These are phyloP conservation scores for Sphaceloma murrayae DNA, from an alignment of 2,329 filamentous ascomycete genomes.

Conservation along the genomic window DNA sequence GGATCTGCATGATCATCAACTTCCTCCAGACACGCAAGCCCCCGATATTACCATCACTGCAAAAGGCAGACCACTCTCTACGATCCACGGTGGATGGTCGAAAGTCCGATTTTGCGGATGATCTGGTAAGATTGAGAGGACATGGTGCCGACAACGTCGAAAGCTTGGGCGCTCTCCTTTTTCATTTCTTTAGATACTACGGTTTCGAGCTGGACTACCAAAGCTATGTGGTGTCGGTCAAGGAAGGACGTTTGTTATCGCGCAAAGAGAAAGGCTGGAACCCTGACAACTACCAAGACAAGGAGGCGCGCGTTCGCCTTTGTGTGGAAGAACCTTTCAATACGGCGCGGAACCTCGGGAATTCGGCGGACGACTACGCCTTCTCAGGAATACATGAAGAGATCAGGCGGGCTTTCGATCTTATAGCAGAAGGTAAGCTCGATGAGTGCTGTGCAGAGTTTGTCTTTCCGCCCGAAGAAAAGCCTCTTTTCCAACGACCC, in stretches of 20 bases:
- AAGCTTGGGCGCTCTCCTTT: slow-evolving; percentile 74
- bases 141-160: slow-evolving; percentile 75
- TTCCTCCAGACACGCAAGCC: slow-evolving; percentile 83
- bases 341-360: slow-evolving; percentile 75
- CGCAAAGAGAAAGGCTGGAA: slow-evolving; percentile 88
- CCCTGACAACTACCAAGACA: slow-evolving; percentile 39
- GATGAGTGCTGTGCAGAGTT: slow-evolving; percentile 80
- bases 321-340: slow-evolving; percentile 98
- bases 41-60: slow-evolving; percentile 75
- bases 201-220: slow-evolving; percentile 89
- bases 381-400: slow-evolving; percentile 87
- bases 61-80: slow-evolving; percentile 59
- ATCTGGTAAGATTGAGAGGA: slow-evolving; percentile 62
- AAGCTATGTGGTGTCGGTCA: slow-evolving; percentile 72
- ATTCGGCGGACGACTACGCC: slow-evolving; percentile 90
- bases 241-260: slow-evolving; percentile 65
- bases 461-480: slow-evolving; percentile 76
- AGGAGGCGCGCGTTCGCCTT: slow-evolving; percentile 57
- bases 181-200: slow-evolving; percentile 92
- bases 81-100: slow-evolving; percentile 54
- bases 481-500: slow-evolving; percentile 45
- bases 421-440: slow-evolving; percentile 64
- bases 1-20: slow-evolving; percentile 97
- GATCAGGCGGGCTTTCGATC: slow-evolving; percentile 75
- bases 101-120: slow-evolving; percentile 74